Conservation (phyloP, 345 rosid species). For the Corchorus capsularis region DNA sequence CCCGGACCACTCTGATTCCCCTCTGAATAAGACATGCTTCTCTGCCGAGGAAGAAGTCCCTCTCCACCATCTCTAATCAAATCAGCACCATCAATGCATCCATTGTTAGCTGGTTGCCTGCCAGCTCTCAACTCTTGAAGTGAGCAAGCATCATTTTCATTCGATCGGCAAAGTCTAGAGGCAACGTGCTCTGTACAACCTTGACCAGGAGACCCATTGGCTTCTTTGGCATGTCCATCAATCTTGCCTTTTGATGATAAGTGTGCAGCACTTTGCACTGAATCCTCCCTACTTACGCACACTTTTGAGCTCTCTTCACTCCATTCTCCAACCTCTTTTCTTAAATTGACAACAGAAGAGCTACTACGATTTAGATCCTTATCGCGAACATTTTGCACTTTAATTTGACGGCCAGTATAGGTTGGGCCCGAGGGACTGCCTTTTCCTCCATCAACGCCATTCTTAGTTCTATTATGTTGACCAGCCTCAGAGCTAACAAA, state of each 20-base stretch:
- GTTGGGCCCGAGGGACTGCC: constrained; percentile 20
- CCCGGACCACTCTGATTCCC: constrained; percentile 35
- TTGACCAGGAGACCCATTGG: constrained; percentile 28
- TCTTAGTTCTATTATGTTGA: constrained; percentile 33
- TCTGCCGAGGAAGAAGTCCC: constrained; percentile 31
- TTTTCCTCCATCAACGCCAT: constrained; percentile 36
- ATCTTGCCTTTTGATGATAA: constrained; percentile 25
- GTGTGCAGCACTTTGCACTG: constrained; percentile 25
- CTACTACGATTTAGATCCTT: constrained; percentile 25
- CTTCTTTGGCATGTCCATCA: constrained; percentile 22
- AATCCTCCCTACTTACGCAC: constrained; percentile 26
- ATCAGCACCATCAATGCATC: constrained; percentile 24
- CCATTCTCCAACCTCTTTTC: constrained; percentile 34
- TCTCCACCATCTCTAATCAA: constrained; percentile 31
- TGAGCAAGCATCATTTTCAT: constrained; percentile 34
- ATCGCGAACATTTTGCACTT: constrained; percentile 26
- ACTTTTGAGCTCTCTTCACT: constrained; percentile 34
- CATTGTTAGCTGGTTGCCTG: constrained; percentile 26
- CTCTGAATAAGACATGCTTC: constrained; percentile 30
- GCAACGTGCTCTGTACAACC: constrained; percentile 24
- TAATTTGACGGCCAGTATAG: constrained; percentile 16
- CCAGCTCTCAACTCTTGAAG: constrained; percentile 36
- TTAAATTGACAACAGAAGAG: constrained; percentile 24
- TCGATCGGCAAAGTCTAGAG: constrained; percentile 32
- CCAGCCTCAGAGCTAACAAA: constrained; percentile 43